Conservation (phyloP, 805 yeast species). For the Wickerhamiella sergipiensis region DNA sequence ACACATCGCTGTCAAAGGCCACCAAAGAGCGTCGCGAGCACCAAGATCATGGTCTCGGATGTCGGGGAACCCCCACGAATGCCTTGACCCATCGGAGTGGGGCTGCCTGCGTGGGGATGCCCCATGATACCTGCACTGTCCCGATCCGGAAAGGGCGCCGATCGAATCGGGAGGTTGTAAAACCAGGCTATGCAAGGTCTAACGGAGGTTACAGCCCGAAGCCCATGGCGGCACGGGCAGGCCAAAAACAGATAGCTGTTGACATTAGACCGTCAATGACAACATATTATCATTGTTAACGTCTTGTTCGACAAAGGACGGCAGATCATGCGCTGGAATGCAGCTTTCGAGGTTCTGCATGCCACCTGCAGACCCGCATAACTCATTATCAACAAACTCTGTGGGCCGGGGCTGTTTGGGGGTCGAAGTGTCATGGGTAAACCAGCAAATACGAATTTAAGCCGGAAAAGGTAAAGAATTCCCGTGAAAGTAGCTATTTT, state of each 20-base stretch:
- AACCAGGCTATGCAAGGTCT: background rate
- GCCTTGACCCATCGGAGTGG: background rate
- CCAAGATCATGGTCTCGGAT: too few species aligned
- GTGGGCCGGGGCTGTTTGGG: background rate
- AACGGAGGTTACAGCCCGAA: too few species aligned
- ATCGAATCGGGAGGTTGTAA: background rate
- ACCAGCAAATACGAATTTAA: too few species aligned
- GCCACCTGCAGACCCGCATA: background rate
- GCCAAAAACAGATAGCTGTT: background rate
- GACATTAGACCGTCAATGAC: too few species aligned
- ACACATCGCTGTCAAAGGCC: too few species aligned
- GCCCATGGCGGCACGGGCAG: background rate
- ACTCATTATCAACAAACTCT: background rate
- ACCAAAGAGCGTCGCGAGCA: too few species aligned
- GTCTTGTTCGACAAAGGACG: background rate
- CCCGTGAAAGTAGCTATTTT: too few species aligned
- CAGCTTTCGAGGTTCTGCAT: background rate
- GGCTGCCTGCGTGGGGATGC: background rate
- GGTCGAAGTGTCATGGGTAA: too few species aligned
- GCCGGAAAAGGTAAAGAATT: too few species aligned
- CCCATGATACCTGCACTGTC: background rate
- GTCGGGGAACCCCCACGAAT: too few species aligned
- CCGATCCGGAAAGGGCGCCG: background rate
- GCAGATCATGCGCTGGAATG: background rate
- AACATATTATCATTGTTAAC: too few species aligned